Conservation (phyloP, 257 asterid species). For the Solanum paucissectum region DNA sequence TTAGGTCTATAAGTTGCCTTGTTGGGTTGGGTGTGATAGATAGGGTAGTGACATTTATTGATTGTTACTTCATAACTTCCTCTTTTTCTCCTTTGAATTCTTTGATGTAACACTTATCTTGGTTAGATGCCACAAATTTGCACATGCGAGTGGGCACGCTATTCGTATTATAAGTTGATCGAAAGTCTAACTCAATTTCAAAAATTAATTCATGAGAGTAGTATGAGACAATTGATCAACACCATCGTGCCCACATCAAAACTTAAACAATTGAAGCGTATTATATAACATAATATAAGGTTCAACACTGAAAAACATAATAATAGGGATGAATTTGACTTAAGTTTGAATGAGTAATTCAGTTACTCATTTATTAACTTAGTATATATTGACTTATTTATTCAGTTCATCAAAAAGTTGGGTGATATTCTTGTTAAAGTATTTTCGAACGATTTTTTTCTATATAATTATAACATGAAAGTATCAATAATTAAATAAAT, state of each 20-base stretch:
- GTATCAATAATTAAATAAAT: neutral
- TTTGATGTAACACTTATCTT: neutral
- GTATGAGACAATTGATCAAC: neutral
- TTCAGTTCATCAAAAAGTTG: neutral
- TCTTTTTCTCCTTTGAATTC: slow-evolving; percentile 5
- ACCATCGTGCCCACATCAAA: neutral
- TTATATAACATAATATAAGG: neutral
- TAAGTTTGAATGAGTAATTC: neutral
- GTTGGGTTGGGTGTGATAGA: slow-evolving; percentile 7
- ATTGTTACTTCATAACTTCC: slow-evolving; percentile 25
- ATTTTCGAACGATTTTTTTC: too few species aligned
- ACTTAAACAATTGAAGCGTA: neutral
- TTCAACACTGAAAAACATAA: neutral
- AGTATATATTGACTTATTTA: neutral
- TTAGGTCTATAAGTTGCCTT: neutral
- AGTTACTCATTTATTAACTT: neutral
- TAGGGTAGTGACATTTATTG: slow-evolving; percentile 1
- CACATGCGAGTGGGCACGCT: neutral
- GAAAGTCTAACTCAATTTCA: neutral
- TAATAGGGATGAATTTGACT: neutral
- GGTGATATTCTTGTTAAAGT: neutral
- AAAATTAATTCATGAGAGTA: neutral
- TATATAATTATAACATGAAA: too few species aligned
- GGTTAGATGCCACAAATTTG: neutral
- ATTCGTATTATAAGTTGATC: neutral